Conservation (phyloP, 1,284 basidiomycete genomes). For the Ceratobasidium sp. region DNA sequence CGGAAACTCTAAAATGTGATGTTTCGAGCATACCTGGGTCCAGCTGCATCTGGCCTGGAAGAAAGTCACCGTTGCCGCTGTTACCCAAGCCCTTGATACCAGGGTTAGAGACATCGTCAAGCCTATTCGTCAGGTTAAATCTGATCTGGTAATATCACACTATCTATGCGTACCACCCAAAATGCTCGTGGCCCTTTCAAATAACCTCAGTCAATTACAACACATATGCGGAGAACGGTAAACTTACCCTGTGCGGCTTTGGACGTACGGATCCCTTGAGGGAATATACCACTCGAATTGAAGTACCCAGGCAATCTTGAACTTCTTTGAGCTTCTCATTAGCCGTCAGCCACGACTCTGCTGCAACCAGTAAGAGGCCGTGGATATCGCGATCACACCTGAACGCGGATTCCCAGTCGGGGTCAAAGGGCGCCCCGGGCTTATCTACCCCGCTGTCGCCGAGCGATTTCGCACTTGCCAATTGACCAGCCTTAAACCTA, state of each 20-base stretch:
- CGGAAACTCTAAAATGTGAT: not conserved
- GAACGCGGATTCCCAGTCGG: constrained; percentile 49
- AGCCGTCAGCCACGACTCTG: constrained; percentile 15
- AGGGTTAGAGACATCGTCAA: constrained; percentile 41
- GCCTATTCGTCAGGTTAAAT: constrained; percentile 23
- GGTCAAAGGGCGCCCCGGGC: not conserved
- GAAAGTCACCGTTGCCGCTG: no score
- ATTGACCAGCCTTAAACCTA: constrained; percentile 49
- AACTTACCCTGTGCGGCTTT: constrained; percentile 22
- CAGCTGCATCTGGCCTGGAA: not conserved
- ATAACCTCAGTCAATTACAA: not conserved
- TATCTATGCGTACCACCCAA: no score
- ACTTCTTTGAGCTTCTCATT: not conserved
- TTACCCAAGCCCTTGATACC: constrained; percentile 39
- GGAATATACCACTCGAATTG: constrained; percentile 35
- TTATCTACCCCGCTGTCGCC: constrained; percentile 44
- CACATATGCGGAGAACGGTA: not conserved
- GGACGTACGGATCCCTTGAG: constrained; percentile 40
- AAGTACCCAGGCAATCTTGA: not conserved
- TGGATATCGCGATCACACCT: constrained; percentile 49
- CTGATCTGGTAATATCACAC: not conserved
- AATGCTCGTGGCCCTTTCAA: constrained; percentile 11
- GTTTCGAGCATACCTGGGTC: not conserved
- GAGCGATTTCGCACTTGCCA: constrained; percentile 46
- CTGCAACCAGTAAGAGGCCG: constrained; percentile 38